These are phyloP conservation scores for Plasmodium cynomolgi DNA, from an alignment of 169 alveolate genomes.

Conservation along the genomic window DNA sequence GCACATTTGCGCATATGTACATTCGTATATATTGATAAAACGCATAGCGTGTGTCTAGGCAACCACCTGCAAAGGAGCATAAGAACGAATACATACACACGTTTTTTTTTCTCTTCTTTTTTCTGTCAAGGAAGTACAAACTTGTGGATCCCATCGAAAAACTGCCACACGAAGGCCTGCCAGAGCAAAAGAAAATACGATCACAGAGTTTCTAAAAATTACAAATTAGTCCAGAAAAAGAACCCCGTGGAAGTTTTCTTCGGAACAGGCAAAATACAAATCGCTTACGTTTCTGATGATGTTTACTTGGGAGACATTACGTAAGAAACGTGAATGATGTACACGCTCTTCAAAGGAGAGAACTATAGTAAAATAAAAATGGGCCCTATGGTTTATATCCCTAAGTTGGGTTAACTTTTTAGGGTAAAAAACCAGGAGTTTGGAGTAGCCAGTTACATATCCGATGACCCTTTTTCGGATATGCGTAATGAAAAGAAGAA, in stretches of 20 bases:
- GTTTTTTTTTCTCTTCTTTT: neutral
- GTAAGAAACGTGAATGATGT: neutral
- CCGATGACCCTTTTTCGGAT: slow-evolving; percentile 75
- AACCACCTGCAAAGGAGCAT: neutral
- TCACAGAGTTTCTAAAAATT: slow-evolving; percentile 66
- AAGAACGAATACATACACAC: neutral
- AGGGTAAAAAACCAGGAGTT: slow-evolving; percentile 71
- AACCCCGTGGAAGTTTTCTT: slow-evolving; percentile 58
- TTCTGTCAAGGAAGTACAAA: slow-evolving; percentile 80
- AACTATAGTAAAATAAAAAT: neutral
- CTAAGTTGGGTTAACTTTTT: neutral
- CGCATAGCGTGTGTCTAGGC: neutral
- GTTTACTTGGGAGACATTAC: slow-evolving; percentile 57
- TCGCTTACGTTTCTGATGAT: slow-evolving; percentile 68
- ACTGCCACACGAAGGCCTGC: slow-evolving; percentile 80
- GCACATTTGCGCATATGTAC: neutral
- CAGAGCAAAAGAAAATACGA: slow-evolving; percentile 59
- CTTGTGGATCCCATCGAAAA: slow-evolving; percentile 85
- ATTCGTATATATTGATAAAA: neutral
- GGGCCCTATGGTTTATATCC: neutral
- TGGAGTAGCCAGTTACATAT: slow-evolving; percentile 73
- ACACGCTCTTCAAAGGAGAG: neutral
- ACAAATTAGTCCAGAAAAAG: slow-evolving; percentile 14
- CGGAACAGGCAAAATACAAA: slow-evolving; percentile 71
- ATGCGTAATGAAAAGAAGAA: slow-evolving; percentile 46